Evolutionary conservation across 345 rosid species (phyloP).

Genomic region (Hibiscus trionum): DNA sequence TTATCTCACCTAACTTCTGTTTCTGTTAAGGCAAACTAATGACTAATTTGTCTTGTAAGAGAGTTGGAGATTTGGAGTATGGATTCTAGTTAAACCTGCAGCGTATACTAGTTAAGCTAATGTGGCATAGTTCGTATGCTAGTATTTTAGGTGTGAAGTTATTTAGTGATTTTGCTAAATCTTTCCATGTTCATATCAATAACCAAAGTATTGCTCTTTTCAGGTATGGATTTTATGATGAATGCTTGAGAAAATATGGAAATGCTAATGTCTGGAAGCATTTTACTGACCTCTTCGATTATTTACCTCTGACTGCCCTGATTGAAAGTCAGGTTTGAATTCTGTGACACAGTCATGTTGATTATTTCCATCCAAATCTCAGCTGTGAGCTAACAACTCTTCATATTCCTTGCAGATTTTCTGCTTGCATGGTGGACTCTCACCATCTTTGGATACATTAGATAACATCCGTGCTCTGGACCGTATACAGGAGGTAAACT

Average conservation of each 20-base stretch:
- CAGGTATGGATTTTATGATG: constrained; percentile 62
- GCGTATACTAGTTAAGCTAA: not conserved
- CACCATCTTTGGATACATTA: constrained; percentile 78
- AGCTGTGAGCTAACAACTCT: constrained; percentile 5
- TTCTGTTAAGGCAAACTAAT: not conserved
- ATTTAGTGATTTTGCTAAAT: not conserved
- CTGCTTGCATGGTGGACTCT: constrained; percentile 89
- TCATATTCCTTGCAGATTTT: constrained; percentile 28
- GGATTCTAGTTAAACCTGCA: not conserved
- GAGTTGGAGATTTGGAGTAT: not conserved
- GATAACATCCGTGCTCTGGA: constrained; percentile 77
- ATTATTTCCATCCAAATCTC: constrained; percentile 4
- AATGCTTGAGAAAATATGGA: constrained; percentile 57
- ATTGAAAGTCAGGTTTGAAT: constrained; percentile 54
- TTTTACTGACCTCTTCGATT: constrained; percentile 55
- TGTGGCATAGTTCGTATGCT: not conserved
- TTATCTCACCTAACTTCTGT: not conserved
- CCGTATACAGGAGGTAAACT: constrained; percentile 74
- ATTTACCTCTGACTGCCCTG: constrained; percentile 50
- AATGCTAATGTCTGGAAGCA: constrained; percentile 63
- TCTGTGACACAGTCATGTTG: not conserved
- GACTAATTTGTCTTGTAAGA: not conserved
- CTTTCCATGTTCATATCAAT: not conserved
- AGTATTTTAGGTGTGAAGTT: not conserved
- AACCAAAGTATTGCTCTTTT: constrained; percentile 7